phyloP scores from a whole-genome alignment of 768 basidiomycete genomes.

The Chalciporus pseudorubinellus region DNA sequence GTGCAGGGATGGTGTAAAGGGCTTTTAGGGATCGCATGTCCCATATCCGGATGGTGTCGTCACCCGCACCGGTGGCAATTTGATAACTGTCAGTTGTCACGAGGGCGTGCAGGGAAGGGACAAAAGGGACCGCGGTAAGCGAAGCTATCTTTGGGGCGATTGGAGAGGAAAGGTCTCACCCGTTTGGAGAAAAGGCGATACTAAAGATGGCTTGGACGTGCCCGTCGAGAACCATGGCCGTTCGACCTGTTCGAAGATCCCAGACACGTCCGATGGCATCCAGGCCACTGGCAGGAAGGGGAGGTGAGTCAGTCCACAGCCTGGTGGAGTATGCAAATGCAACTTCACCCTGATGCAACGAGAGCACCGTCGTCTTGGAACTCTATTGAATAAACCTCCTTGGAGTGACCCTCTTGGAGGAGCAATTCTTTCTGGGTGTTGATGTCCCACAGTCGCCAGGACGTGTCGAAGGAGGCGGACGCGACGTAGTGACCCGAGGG shows the following conservation, averaged over 20 bases:
- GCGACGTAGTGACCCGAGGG: conserved; percentile 93
- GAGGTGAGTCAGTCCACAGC: background rate
- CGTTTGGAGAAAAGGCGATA: conserved; percentile 92
- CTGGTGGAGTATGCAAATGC: background rate
- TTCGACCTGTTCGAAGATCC: conserved; percentile 93
- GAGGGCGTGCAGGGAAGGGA: background rate
- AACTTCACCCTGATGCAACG: conserved; percentile 79
- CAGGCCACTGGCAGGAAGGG: conserved; percentile 60
- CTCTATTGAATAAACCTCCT: conserved; percentile 93
- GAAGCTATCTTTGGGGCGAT: conserved; percentile 3
- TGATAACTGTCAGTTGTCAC: conserved; percentile 65
- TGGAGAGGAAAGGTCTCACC: conserved; percentile 50
- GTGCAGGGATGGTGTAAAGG: conserved; percentile 95
- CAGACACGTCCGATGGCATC: conserved; percentile 97
- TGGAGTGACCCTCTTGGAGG: conserved; percentile 95
- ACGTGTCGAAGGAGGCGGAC: conserved; percentile 94
- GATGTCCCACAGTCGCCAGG: conserved; percentile 97
- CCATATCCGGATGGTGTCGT: conserved; percentile 99
- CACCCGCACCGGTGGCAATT: conserved; percentile 94
- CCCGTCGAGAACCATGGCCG: conserved; percentile 97
- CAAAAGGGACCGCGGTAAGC: background rate
- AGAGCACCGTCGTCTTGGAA: conserved; percentile 95
- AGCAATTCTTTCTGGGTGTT: conserved; percentile 76
- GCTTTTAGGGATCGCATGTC: conserved; percentile 92
- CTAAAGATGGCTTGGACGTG: conserved; percentile 91